Evolutionary conservation across 1,284 basidiomycete species (phyloP).

Genomic region (Neolentinus lepideus): DNA sequence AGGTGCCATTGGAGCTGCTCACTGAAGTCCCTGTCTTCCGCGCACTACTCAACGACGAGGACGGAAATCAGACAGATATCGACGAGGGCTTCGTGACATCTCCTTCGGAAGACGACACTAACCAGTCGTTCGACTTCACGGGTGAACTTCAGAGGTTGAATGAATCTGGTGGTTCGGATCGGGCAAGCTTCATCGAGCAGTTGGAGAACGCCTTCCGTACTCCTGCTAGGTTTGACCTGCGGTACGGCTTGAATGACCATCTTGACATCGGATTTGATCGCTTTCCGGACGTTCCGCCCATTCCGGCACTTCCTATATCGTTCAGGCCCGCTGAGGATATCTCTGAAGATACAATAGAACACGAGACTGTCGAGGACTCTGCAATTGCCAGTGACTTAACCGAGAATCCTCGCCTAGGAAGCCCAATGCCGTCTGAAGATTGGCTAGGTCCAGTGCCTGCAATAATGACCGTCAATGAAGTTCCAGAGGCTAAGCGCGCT

Average conservation of each 20-base stretch:
- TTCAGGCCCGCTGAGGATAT: conserved; percentile 9
- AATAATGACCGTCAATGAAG: conserved; percentile 11
- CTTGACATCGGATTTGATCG: conserved; percentile 16
- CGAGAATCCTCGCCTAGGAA: neutral
- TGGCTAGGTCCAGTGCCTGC: neutral
- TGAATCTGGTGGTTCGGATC: conserved; percentile 58
- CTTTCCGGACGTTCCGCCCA: conserved; percentile 26
- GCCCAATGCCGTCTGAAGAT: neutral
- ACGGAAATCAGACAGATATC: conserved; percentile 35
- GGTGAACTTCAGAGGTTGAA: conserved; percentile 68
- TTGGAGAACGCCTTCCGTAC: conserved; percentile 73
- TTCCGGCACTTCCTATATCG: conserved; percentile 32
- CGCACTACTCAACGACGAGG: conserved; percentile 34
- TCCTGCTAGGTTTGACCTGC: conserved; percentile 56
- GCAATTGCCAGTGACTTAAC: neutral
- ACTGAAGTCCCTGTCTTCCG: conserved; percentile 34
- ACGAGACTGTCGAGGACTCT: neutral
- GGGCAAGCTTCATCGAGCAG: conserved; percentile 77
- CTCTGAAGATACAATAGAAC: neutral
- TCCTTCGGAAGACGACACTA: conserved; percentile 55
- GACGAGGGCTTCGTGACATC: conserved; percentile 31
- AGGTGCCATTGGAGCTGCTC: conserved; percentile 3
- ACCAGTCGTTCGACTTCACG: conserved; percentile 83
- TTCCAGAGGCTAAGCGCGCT: conserved; percentile 7
- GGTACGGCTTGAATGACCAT: conserved; percentile 30